phyloP scores from a whole-genome alignment of 2,329 filamentous ascomycete genomes.

The Parafenestella ontariensis region DNA sequence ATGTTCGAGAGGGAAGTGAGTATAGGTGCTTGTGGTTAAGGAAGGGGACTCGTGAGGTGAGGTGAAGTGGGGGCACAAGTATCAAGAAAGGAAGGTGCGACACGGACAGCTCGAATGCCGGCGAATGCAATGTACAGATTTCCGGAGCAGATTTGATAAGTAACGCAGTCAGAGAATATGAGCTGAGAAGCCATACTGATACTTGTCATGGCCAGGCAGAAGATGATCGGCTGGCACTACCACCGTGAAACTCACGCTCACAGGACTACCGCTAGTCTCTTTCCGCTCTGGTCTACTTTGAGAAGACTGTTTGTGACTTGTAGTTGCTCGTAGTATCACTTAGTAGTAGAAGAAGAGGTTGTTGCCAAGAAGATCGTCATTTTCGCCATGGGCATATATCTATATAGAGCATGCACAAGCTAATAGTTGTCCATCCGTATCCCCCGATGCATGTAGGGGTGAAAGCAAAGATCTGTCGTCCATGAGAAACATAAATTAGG shows the following conservation, averaged over 20 bases:
- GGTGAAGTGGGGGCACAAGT: neutral
- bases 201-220: too few relatives aligned
- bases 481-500: neutral
- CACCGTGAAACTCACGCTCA: too few relatives aligned
- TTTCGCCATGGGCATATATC: constrained; percentile 17
- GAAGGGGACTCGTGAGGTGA: neutral
- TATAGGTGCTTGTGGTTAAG: neutral
- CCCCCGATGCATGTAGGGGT: constrained; percentile 5
- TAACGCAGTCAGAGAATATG: too few relatives aligned
- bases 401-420: constrained; percentile 12
- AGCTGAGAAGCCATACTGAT: too few relatives aligned
- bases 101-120: constrained; percentile 1
- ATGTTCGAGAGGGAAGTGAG: constrained; percentile 7
- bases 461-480: neutral
- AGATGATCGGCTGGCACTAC: too few relatives aligned
- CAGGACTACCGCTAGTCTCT: too few relatives aligned
- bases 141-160: neutral
- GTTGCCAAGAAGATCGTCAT: constrained; percentile 16
- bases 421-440: neutral
- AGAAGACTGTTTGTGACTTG: neutral
- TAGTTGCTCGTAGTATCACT: neutral
- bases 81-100: neutral
- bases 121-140: neutral
- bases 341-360: neutral
- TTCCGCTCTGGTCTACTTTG: too few relatives aligned